Conservation (phyloP, 257 asterid genomes). For the Eucommia ulmoides region DNA sequence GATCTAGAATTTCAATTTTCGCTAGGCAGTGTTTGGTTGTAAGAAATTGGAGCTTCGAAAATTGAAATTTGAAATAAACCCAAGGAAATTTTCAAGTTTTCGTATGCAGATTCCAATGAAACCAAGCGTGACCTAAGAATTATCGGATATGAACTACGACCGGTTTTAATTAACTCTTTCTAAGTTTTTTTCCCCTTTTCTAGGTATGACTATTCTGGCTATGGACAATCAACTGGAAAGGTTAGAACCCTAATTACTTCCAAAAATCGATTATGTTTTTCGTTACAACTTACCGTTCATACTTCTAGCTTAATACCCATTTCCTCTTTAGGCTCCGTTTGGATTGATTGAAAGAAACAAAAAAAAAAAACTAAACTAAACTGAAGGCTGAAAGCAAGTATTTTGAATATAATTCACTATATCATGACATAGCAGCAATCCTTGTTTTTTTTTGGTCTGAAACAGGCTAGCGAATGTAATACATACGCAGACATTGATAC, state of each 20-base stretch:
- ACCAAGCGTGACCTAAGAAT: too few species aligned
- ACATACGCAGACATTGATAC: constrained; percentile 98
- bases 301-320: too few species aligned
- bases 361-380: neutral
- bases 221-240: constrained; percentile 96
- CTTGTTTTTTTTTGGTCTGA: constrained; percentile 30
- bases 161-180: too few species aligned
- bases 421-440: constrained; percentile 26
- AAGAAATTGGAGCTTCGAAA: too few species aligned
- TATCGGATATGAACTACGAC: too few species aligned
- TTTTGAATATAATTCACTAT: neutral
- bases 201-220: constrained; percentile 99
- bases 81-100: too few species aligned
- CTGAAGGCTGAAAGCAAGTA: neutral
- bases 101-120: too few species aligned
- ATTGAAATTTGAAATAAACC: too few species aligned
- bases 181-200: too few species aligned
- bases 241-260: constrained; percentile 35
- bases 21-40: too few species aligned
- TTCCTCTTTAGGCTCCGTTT: neutral
- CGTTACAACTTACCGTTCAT: too few species aligned
- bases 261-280: neutral
- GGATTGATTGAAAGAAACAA: neutral
- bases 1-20: too few species aligned
- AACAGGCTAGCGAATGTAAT: constrained; percentile 96